These are phyloP conservation scores for Lipomyces japonicus DNA, from an alignment of 805 yeast genomes.

Conservation along the genomic window DNA sequence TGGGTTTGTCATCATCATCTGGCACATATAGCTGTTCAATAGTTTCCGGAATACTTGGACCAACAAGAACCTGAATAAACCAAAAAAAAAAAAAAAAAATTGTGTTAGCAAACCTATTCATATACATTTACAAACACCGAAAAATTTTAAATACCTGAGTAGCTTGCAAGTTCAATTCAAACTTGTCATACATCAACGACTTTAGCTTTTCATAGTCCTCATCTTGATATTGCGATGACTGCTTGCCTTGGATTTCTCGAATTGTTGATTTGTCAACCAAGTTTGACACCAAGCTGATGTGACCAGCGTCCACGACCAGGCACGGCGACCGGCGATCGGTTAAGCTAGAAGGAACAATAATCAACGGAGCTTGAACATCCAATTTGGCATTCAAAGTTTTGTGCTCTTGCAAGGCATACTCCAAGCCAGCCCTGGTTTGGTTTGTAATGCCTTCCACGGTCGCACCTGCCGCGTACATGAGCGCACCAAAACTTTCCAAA, in stretches of 20 bases:
- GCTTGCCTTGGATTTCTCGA: constrained; percentile 58
- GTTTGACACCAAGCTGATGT: constrained; percentile 77
- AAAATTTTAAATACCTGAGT: constrained; percentile 57
- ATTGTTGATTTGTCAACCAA: constrained; percentile 67
- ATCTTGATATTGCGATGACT: constrained; percentile 51
- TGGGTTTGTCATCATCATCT: constrained; percentile 33
- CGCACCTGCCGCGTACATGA: constrained; percentile 91
- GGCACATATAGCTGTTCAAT: constrained; percentile 55
- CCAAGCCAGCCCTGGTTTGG: constrained; percentile 87
- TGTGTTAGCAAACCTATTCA: too few relatives aligned
- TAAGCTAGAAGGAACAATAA: constrained; percentile 80
- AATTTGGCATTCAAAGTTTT: constrained; percentile 80
- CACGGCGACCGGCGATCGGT: constrained; percentile 79
- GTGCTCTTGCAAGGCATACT: constrained; percentile 91
- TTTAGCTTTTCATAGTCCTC: constrained; percentile 75
- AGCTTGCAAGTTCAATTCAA: constrained; percentile 69
- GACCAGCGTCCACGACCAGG: constrained; percentile 92
- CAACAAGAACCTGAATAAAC: constrained; percentile 49
- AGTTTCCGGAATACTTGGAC: constrained; percentile 73
- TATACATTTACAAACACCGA: background rate
- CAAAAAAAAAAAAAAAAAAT: background rate
- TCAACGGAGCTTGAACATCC: constrained; percentile 90
- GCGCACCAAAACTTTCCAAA: constrained; percentile 80
- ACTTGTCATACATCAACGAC: constrained; percentile 84
- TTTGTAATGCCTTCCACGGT: constrained; percentile 86